A percentile compares a stretch with the other conserved stretches of the same genome.
These are phyloP conservation scores for Syzygium syzygioides DNA, from an alignment of 441 rosid species.

Conservation along the genomic window DNA sequence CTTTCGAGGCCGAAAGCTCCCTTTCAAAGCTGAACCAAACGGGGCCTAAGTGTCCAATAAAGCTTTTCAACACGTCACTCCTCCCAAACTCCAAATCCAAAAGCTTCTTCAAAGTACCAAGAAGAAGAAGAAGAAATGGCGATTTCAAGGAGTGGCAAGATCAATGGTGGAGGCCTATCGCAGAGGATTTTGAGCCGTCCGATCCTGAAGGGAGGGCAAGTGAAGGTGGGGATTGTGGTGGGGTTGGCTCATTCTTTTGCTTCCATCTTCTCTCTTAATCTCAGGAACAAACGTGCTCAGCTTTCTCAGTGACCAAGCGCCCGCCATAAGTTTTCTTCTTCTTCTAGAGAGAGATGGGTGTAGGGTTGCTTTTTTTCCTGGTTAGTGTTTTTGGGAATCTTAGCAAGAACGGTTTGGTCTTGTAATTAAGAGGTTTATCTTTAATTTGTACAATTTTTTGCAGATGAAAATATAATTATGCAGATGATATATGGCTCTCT, in stretches of 20 bases:
- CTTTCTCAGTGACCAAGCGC: background rate
- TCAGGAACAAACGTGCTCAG: background rate
- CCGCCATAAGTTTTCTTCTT: background rate
- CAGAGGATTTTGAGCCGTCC: background rate
- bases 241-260: background rate
- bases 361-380: background rate
- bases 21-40: too few relatives aligned
- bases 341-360: background rate
- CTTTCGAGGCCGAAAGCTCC: too few relatives aligned
- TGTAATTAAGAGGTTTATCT: background rate
- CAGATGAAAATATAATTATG: background rate
- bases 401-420: background rate
- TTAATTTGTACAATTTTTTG: background rate
- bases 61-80: background rate
- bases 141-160: background rate
- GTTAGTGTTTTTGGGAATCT: background rate
- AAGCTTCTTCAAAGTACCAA: background rate
- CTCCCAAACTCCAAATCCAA: background rate
- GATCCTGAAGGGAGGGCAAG: conserved; percentile 3
- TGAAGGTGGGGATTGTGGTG: conserved; percentile 1
- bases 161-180: background rate
- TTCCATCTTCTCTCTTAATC: background rate
- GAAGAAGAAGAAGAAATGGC: background rate
- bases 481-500: background rate
- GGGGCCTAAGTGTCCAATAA: background rate